These are phyloP conservation scores for Candida sp. DNA, from an alignment of 1,139 yeast genomes.

Conservation along the genomic window DNA sequence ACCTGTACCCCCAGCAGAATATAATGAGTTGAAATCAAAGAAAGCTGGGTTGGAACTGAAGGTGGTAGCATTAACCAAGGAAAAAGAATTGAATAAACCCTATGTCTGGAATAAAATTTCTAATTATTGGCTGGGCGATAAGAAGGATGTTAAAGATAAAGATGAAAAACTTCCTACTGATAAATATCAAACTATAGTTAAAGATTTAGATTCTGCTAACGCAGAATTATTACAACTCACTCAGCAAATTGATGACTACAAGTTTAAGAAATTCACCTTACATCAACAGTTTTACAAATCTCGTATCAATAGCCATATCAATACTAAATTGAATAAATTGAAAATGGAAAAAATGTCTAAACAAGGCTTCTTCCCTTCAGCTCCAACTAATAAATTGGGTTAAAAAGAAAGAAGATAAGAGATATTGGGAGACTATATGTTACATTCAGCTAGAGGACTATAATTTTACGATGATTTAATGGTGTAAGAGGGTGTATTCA, in stretches of 20 bases:
- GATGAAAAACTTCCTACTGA: too few species aligned
- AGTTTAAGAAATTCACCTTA: conserved; percentile 47
- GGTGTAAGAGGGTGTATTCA: too few species aligned
- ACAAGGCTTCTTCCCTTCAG: conserved; percentile 55
- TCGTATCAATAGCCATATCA: conserved; percentile 42
- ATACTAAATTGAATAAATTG: conserved; percentile 35
- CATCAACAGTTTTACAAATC: conserved; percentile 51
- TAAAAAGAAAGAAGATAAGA: too few species aligned
- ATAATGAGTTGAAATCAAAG: conserved; percentile 36
- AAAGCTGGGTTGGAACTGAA: conserved; percentile 38
- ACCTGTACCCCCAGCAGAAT: conserved; percentile 47
- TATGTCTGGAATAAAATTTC: conserved; percentile 27
- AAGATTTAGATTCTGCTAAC: conserved; percentile 9
- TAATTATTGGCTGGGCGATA: conserved; percentile 16
- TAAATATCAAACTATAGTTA: too few species aligned
- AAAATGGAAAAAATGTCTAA: conserved; percentile 37
- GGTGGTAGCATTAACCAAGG: conserved; percentile 26
- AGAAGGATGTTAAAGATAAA: conserved; percentile 13
- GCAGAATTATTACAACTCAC: conserved; percentile 17
- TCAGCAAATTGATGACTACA: conserved; percentile 19
- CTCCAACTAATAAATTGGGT: conserved; percentile 24
- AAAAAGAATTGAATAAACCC: conserved; percentile 28
- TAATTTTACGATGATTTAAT: too few species aligned
- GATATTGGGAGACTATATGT: too few species aligned
- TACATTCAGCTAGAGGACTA: too few species aligned